These are phyloP conservation scores for Kalmusia sp. DNA, from an alignment of 2,329 filamentous ascomycete species.

Conservation along the genomic window DNA sequence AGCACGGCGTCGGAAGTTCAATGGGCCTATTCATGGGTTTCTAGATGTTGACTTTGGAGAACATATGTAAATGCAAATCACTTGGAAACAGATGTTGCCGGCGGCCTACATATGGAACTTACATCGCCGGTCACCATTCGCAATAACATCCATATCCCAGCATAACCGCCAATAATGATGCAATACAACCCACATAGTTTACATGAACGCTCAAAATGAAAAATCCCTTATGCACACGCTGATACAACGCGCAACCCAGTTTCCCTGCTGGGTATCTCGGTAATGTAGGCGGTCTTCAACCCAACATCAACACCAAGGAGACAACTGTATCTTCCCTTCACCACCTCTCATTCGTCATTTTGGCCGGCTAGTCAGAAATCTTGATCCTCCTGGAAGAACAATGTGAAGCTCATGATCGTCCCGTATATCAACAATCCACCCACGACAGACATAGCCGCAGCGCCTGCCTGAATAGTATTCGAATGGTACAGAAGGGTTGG, in stretches of 20 bases:
- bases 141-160: too few relatives aligned
- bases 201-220: slow-evolving; percentile 36
- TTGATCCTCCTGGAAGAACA: slow-evolving; percentile 98
- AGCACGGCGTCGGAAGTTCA: slow-evolving; percentile 16
- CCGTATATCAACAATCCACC: slow-evolving; percentile 95
- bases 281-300: background rate
- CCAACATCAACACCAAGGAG: background rate
- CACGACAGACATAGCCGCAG: slow-evolving; percentile 93
- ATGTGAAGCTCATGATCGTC: slow-evolving; percentile 95
- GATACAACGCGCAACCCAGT: slow-evolving; percentile 1
- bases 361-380: slow-evolving; percentile 72
- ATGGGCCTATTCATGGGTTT: too few relatives aligned
- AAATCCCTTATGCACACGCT: slow-evolving; percentile 12
- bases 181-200: slow-evolving; percentile 23
- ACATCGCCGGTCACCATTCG: background rate
- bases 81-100: background rate
- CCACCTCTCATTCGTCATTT: slow-evolving; percentile 21
- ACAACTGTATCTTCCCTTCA: background rate
- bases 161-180: slow-evolving; percentile 10
- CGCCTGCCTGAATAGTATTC: slow-evolving; percentile 78
- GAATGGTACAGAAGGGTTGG: slow-evolving; percentile 89
- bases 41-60: background rate
- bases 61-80: background rate
- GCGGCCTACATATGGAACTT: background rate
- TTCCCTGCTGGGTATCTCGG: background rate